Evolutionary conservation across 805 yeast genomes (phyloP), one percentile per base, ranked within the genome.

Genomic region (Wickerhamomyces subpelliculosus): DNA sequence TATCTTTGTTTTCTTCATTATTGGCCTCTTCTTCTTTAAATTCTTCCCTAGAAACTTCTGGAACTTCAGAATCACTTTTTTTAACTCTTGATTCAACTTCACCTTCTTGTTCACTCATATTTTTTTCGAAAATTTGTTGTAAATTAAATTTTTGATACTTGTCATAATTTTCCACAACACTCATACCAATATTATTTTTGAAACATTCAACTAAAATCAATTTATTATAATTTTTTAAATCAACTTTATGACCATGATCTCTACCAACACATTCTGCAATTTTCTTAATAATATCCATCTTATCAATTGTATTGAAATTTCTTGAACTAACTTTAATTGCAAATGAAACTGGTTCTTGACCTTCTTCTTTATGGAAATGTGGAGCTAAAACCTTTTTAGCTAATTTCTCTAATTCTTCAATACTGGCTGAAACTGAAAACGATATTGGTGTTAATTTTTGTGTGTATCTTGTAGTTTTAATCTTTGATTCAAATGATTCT

Each of bases 201-300:
- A 81, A 90, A 55, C 96, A 84, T 57, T 87, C 96, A 3, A 93
- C 83, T 37, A 90, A 55, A 34, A 93, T 74, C 48, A 93, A 64
- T 53, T 80, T 79, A 43, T 89, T 95, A 52, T 75, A 86, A 11
- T 76, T 62, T 51, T 85, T 84, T 57, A 93, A 70, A 55, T 88
- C 94, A 13, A 93, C 95, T 26, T 61, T 65, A 57, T 87, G 96
- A 2, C 80, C 80, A 44, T 75, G 72, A 5, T 75, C 80, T 33
- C 72, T 66, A 1, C 90, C 90, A 1, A 86, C 88, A 32, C 72
- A 61, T 23, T 72, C 75, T 4, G 95, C 96, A 8, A 89, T 71
- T 11, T 75, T 67, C 26, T 70, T 74, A 42, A 86, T 87, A 36
- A 90, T 75, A n/a, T 75, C 86, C 43, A 72, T 81, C 46, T 87